Conservation (phyloP, 2,329 filamentous ascomycete species). For the Elsinoe perseae region DNA sequence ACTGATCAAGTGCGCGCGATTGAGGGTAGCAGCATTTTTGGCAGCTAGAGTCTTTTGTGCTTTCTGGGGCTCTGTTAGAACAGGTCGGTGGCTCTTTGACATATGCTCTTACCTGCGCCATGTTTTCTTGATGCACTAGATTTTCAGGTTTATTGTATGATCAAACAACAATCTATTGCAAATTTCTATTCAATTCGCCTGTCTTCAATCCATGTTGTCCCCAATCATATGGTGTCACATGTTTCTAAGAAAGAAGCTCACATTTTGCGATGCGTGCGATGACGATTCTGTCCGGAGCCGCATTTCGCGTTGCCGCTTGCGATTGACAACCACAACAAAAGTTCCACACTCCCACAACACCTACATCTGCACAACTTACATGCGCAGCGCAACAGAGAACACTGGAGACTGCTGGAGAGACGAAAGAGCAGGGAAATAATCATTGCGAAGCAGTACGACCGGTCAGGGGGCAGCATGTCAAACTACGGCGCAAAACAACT, state of each 20-base stretch:
- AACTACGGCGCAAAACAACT: background rate
- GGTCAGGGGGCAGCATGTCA: background rate
- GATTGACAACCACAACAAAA: constrained; percentile 15
- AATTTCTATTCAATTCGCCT: background rate
- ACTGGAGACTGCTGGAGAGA: background rate
- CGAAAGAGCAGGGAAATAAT: background rate
- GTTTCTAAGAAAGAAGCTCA: background rate
- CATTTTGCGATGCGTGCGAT: background rate
- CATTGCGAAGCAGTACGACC: background rate
- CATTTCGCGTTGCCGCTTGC: constrained; percentile 14
- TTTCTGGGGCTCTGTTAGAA: constrained; percentile 33
- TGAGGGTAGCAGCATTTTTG: constrained; percentile 68
- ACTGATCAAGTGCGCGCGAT: constrained; percentile 72
- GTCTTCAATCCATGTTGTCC: background rate
- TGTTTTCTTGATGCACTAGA: background rate
- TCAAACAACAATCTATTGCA: background rate
- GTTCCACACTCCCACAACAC: background rate
- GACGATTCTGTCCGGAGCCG: background rate
- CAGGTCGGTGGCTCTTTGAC: background rate
- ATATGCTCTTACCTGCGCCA: constrained; percentile 13
- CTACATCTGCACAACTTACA: background rate
- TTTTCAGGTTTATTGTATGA: background rate
- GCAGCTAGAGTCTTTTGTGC: constrained; percentile 58
- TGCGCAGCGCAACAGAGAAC: background rate
- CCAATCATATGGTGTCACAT: background rate